These are phyloP conservation scores for Gastrolobium villosum DNA, from an alignment of 306 rosid genomes.

Conservation along the genomic window DNA sequence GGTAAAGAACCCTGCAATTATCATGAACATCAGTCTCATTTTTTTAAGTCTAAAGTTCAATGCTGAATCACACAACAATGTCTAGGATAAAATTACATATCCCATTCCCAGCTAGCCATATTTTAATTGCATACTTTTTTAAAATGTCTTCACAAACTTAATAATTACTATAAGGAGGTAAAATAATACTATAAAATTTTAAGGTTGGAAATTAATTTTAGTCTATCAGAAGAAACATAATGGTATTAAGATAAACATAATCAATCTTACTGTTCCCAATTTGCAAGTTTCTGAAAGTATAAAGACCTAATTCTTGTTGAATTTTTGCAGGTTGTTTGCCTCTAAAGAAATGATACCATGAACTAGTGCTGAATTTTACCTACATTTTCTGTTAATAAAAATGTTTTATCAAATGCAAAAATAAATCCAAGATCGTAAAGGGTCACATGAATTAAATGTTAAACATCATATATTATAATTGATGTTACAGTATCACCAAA, in stretches of 20 bases:
- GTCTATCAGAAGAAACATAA: constrained; percentile 27
- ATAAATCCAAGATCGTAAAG: constrained; percentile 8
- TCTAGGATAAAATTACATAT: constrained; percentile 29
- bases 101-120: neutral
- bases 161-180: constrained; percentile 14
- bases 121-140: constrained; percentile 29
- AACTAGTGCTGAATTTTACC: constrained; percentile 8
- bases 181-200: constrained; percentile 25
- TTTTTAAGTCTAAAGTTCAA: constrained; percentile 30
- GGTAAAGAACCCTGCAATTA: constrained; percentile 95
- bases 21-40: constrained; percentile 45
- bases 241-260: neutral
- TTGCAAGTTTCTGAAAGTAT: constrained; percentile 8
- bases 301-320: constrained; percentile 17
- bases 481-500: constrained; percentile 15
- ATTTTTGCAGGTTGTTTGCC: constrained; percentile 23
- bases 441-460: neutral
- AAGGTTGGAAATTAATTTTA: constrained; percentile 4
- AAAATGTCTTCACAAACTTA: constrained; percentile 29
- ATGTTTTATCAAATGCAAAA: constrained; percentile 29
- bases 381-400: constrained; percentile 13
- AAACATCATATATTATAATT: constrained; percentile 1
- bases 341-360: constrained; percentile 19
- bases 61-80: constrained; percentile 32
- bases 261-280: constrained; percentile 25